phyloP scores from a whole-genome alignment of 1,139 yeast species.

The Yarrowia galli region DNA sequence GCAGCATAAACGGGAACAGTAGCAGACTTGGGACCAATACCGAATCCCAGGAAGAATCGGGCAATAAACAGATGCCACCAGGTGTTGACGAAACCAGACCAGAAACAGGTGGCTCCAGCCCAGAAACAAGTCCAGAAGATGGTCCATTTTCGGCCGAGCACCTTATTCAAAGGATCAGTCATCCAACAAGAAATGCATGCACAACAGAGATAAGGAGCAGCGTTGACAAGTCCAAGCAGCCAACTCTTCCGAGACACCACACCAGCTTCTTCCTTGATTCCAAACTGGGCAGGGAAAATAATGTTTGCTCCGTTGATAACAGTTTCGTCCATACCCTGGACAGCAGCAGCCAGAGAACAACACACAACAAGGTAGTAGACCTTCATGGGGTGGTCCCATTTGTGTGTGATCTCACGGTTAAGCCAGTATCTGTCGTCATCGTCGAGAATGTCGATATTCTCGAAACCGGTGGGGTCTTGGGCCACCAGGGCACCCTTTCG shows the following conservation, averaged over 20 bases:
- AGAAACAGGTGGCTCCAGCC: conserved; percentile 72
- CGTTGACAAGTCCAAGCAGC: conserved; percentile 76
- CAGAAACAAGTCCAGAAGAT: conserved; percentile 71
- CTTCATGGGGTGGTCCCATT: conserved; percentile 69
- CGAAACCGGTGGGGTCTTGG: conserved; percentile 42
- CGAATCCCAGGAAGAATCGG: conserved; percentile 74
- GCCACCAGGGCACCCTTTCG: conserved; percentile 44
- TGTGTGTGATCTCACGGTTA: conserved; percentile 62
- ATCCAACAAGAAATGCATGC: conserved; percentile 75
- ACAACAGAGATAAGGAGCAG: conserved; percentile 83
- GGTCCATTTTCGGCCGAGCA: conserved; percentile 74
- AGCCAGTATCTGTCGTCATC: conserved; percentile 67
- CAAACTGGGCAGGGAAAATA: conserved; percentile 67
- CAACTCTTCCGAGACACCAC: conserved; percentile 58
- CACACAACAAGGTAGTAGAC: conserved; percentile 70
- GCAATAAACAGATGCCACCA: conserved; percentile 84
- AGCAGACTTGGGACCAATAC: conserved; percentile 81
- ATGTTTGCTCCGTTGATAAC: conserved; percentile 85
- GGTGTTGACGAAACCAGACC: conserved; percentile 74
- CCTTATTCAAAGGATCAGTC: conserved; percentile 69
- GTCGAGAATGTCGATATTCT: conserved; percentile 61
- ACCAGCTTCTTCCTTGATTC: conserved; percentile 53
- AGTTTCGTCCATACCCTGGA: conserved; percentile 93
- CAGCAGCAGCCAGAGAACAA: conserved; percentile 88
- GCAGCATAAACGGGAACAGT: conserved; percentile 90